phyloP scores from a whole-genome alignment of 306 rosid species.

The Trifolium subterraneum region DNA sequence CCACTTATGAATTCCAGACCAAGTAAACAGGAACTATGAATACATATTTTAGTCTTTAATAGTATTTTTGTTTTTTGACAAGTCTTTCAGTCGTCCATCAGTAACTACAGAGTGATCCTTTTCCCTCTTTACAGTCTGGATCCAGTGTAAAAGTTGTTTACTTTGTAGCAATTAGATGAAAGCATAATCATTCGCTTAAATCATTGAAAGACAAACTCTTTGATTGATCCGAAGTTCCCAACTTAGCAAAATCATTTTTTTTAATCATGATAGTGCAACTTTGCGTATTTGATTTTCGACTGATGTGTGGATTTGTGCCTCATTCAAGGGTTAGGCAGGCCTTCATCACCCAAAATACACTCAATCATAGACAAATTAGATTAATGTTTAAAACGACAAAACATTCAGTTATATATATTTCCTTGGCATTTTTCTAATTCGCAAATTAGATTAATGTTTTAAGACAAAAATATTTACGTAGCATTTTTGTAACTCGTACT shows the following conservation, averaged over 20 bases:
- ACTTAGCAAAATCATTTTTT: background rate
- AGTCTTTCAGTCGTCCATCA: too few relatives aligned
- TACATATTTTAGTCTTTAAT: too few relatives aligned
- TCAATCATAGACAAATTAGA: background rate
- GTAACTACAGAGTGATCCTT: background rate
- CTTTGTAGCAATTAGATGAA: background rate
- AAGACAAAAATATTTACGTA: background rate
- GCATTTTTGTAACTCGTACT: background rate
- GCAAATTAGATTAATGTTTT: background rate
- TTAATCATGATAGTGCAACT: background rate
- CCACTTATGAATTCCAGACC: too few relatives aligned
- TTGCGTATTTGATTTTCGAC: too few relatives aligned
- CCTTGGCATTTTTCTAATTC: background rate
- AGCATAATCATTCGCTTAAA: background rate
- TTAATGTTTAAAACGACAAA: background rate
- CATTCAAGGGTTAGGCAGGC: background rate
- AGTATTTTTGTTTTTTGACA: too few relatives aligned
- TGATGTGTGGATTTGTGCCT: too few relatives aligned
- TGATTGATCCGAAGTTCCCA: background rate
- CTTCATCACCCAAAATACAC: background rate
- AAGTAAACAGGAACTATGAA: too few relatives aligned
- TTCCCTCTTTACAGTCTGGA: background rate
- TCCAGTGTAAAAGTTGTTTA: background rate
- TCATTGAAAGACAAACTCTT: background rate
- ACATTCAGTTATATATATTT: background rate